Evolutionary conservation across 2,329 filamentous ascomycete species (phyloP), one percentile per base, ranked within the genome.

Genomic region (Cladobotryum mycophilum): DNA sequence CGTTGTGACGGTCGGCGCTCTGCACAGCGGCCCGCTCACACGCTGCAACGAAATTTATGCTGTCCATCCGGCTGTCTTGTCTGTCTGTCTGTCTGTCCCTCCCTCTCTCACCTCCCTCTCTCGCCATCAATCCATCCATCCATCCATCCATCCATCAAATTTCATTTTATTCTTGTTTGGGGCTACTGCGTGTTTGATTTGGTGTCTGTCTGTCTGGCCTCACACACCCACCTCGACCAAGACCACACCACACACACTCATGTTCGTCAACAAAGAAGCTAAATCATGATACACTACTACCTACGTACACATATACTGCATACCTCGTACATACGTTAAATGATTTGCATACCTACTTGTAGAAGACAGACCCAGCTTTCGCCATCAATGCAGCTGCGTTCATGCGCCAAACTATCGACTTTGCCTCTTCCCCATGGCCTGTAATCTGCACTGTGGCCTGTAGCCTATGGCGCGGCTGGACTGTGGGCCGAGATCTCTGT

Each of bases 21-120:
- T 53, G 51, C 51, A 50, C 51, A 45, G 47, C 51, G 51, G 51
- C 42, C 51, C 51, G 51, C 47, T 52, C 50, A 49, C 50, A 49
- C 40, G 46, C 50, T 52, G 50, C 50, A 46, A 52, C 46, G 20
- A 22, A 45, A 37, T 18, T 42, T 42, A 22, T 18, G n/a, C 42
- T 45, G 42, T 45, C 9, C 13, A 34, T 20, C 20, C 20, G 17
- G 12, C n/a, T 46, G 15, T 42, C 41, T 22, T 38, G 14, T 38
- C 36, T 38, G 14, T 38, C 9, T n/a, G 4, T 38, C 36, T 38
- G 4, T 38, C 12, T 6, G 12, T 37, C 35, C n/a, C 35, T 37
- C 35, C n/a, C 35, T 37, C 35, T 37, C 35, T 37, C 35, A 13
- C 35, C n/a, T n/a, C n/a, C 6, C 35, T n/a, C 35, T n/a, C n/a